A percentile compares a stretch with the other conserved stretches of the same genome.
These are phyloP conservation scores for Myriosclerotinia duriaeana DNA, from an alignment of 2,329 filamentous ascomycete genomes.

Conservation along the genomic window DNA sequence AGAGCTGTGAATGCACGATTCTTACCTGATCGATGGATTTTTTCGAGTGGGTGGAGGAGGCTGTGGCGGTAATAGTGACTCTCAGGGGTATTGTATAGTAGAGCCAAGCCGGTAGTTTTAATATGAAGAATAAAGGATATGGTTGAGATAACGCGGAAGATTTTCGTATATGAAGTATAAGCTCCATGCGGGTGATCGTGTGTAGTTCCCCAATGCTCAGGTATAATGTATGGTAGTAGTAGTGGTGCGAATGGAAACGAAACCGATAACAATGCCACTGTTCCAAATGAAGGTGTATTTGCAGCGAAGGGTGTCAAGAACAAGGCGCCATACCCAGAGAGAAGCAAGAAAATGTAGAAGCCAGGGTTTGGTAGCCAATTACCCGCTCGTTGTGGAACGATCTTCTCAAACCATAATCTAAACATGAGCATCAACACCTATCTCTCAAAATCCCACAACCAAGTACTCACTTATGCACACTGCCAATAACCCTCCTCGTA, in stretches of 20 bases:
- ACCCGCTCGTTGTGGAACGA: slow-evolving; percentile 46
- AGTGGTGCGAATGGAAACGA: slow-evolving; percentile 49
- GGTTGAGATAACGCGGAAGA: slow-evolving; percentile 51
- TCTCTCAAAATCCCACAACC: background rate
- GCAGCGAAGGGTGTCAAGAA: slow-evolving; percentile 45
- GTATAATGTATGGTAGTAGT: slow-evolving; percentile 49
- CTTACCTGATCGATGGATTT: slow-evolving; percentile 46
- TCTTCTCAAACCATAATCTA: slow-evolving; percentile 40
- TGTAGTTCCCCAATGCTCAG: slow-evolving; percentile 50
- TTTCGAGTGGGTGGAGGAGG: slow-evolving; percentile 48
- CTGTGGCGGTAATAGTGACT: slow-evolving; percentile 52
- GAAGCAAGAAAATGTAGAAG: slow-evolving; percentile 42
- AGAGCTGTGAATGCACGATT: slow-evolving; percentile 49
- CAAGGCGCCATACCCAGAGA: slow-evolving; percentile 42
- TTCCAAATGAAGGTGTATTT: slow-evolving; percentile 46
- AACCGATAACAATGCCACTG: slow-evolving; percentile 40
- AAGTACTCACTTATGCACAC: slow-evolving; percentile 20
- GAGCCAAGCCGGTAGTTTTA: slow-evolving; percentile 46
- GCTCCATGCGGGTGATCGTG: slow-evolving; percentile 44
- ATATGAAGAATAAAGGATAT: slow-evolving; percentile 48
- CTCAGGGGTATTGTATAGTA: slow-evolving; percentile 50
- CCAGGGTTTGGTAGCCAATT: slow-evolving; percentile 47
- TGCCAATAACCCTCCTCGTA: slow-evolving; percentile 3
- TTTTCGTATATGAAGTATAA: slow-evolving; percentile 45
- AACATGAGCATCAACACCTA: slow-evolving; percentile 28